These are phyloP conservation scores for Falciphora oryzae DNA, from an alignment of 2,329 filamentous ascomycete species.

Conservation along the genomic window DNA sequence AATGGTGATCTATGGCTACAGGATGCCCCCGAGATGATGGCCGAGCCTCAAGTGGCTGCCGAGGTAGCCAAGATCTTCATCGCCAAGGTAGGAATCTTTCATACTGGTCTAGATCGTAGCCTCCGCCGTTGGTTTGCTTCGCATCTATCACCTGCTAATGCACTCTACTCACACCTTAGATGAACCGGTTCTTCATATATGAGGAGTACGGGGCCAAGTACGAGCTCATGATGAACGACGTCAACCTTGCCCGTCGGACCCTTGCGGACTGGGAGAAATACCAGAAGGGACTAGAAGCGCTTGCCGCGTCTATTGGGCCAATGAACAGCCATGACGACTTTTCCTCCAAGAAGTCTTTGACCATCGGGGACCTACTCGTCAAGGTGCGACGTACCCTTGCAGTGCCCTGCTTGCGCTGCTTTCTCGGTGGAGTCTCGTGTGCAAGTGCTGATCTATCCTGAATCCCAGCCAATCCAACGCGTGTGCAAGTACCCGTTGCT, in stretches of 20 bases:
- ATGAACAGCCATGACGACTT: constrained; percentile 53
- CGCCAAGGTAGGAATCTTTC: constrained; percentile 41
- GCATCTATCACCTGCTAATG: neutral
- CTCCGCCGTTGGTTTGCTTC: too few species aligned
- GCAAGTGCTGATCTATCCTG: constrained; percentile 5
- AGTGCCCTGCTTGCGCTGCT: neutral
- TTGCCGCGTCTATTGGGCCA: constrained; percentile 70
- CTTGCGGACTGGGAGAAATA: constrained; percentile 72
- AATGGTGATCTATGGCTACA: constrained; percentile 36
- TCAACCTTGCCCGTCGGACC: constrained; percentile 61
- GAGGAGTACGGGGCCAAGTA: constrained; percentile 90
- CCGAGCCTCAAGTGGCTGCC: constrained; percentile 53
- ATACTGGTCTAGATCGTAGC: too few species aligned
- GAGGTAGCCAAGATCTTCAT: constrained; percentile 57
- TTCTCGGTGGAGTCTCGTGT: neutral
- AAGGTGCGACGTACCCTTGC: constrained; percentile 52
- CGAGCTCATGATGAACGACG: constrained; percentile 74
- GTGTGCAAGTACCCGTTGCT: constrained; percentile 87
- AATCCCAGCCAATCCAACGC: constrained; percentile 74
- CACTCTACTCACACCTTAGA: constrained; percentile 41
- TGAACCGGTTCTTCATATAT: constrained; percentile 78
- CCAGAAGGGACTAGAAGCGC: constrained; percentile 77
- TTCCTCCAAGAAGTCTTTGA: constrained; percentile 67
- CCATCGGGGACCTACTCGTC: constrained; percentile 79
- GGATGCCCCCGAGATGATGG: constrained; percentile 43